phyloP scores from a whole-genome alignment of 441 rosid genomes.

The Melastoma candidum region DNA sequence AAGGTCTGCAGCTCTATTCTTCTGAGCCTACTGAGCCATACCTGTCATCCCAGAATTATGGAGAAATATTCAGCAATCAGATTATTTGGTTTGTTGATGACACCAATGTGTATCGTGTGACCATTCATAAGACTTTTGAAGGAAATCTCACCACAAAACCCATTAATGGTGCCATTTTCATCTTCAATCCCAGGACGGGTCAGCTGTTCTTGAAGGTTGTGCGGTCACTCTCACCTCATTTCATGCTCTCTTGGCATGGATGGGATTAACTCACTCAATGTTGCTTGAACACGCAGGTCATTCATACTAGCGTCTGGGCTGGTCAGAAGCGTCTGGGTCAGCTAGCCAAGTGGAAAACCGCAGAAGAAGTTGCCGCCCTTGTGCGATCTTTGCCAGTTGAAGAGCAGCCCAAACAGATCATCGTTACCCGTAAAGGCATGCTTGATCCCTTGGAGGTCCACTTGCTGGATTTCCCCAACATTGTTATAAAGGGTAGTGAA shows the following conservation, averaged over 20 bases:
- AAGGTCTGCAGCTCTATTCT: constrained; percentile 94
- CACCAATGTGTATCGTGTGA: constrained; percentile 93
- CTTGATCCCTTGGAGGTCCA: constrained; percentile 63
- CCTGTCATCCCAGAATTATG: constrained; percentile 95
- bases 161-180: constrained; percentile 87
- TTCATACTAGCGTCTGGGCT: constrained; percentile 98
- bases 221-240: constrained; percentile 1
- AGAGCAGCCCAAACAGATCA: constrained; percentile 1
- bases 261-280: neutral
- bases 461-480: constrained; percentile 92
- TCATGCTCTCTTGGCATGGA: neutral
- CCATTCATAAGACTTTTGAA: constrained; percentile 95
- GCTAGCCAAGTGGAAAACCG: constrained; percentile 96
- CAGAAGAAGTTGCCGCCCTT: constrained; percentile 46
- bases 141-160: constrained; percentile 95
- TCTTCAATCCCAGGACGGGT: constrained; percentile 95
- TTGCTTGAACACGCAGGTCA: constrained; percentile 45
- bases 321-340: constrained; percentile 99
- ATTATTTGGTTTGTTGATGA: constrained; percentile 99
- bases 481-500: neutral
- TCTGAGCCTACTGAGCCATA: constrained; percentile 99
- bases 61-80: constrained; percentile 97
- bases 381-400: constrained; percentile 14
- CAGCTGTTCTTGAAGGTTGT: constrained; percentile 79
- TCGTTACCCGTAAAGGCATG: constrained; percentile 1